Base-by-base conservation (phyloP, 2,329 filamentous ascomycete genomes). In the Pseudogymnoascus sp. region DNA sequence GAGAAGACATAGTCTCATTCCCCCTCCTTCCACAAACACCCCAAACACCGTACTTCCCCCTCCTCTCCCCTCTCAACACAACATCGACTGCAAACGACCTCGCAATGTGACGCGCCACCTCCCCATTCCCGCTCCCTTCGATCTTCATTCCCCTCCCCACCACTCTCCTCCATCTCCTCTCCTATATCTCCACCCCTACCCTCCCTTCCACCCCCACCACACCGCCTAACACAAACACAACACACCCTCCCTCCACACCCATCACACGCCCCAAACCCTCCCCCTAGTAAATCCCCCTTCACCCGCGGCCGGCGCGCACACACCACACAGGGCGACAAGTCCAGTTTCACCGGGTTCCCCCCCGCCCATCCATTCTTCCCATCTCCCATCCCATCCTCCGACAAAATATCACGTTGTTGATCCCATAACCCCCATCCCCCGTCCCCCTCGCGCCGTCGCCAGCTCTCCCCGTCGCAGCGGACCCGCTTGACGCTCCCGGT, bases 181-280 rank as follows among this genome's bases (percentile, higher is more conserved):
- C 48, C 57, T 57, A 65, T 60, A 11, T 36, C 6, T n/a, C 41
- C 21, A 8, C 21, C 31, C 31, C 36, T 19, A 48, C 8, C 31
- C 7, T 13, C 31, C 7, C 69, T 67, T 41, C 76, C 76, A 78
- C 80, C 82, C 1, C 83, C 83, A 11, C 81, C 76, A 69, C 88
- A 90, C 68, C 84, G 78, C 25, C 88, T 77, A 51, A 89, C 82
- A 72, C 88, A 90, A n/a, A 90, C 79, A 70, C 83, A 90, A 72
- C 88, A 90, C 0, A 87, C 84, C 45, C 86, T 79, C 67, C 82
- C 77, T 8, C 80, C 78, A 71, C 88, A 90, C 13, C 83, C 80
- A 68, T 83, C 77, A 72, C 88, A 90, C 69, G 85, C 79, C 57
- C 85, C 82, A 71, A 85, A 90, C 8, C 83, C 84, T 73, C 89